Evolutionary conservation across 1,284 basidiomycete species (phyloP), one percentile per base, ranked within the genome.

Genomic region (Naganishia liquefaciens): DNA sequence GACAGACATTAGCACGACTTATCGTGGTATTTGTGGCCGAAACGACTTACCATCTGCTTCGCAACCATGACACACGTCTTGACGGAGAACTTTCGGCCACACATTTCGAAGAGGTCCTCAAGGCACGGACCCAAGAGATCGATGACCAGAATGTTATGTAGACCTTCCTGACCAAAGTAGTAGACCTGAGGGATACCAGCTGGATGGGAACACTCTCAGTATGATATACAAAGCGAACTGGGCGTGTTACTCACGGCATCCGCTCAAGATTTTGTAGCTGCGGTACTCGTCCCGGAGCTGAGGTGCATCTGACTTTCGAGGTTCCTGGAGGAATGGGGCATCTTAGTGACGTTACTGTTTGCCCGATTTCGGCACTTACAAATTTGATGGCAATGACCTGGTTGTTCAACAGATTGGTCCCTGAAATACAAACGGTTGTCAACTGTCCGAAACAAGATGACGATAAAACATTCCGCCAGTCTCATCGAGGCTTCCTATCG

Each of bases 371-470:
- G 42, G 37, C 40, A 86, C 90, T 79, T 76, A 93, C 93, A 84
- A 97, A 97, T 83, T 97, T 97, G 86, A 97, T 96, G 68, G 93
- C 93, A 62, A 96, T 92, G 5, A 91, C 93, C 82, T 94, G 91
- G 39, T 89, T 91, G 83, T 96, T 96, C 78, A 96, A 85, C 49
- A 96, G 82, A 77, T 98, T 96, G 51, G 91, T 93, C 62, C 93
- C 91, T 93, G 75, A 50, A 39, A 28, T 49, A 47, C 6, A 17
- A 21, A 23, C 28, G 23, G 5, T 27, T 23, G 27, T 43, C 21
- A 47, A 17, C 43, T 11, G 27, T n/a, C n/a, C 15, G 39, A 47
- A n/a, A 9, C 11, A 40, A 40, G 25, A 21, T 7, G 28, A 5
- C n/a, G 33, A 27, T 47, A 28, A 10, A 30, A 47, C 39, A 47